Percentiles rank a stretch among this genome's conserved stretches.
These are phyloP conservation scores for Plectosphaerella plurivora DNA, from an alignment of 2,329 filamentous ascomycete genomes.

Conservation along the genomic window DNA sequence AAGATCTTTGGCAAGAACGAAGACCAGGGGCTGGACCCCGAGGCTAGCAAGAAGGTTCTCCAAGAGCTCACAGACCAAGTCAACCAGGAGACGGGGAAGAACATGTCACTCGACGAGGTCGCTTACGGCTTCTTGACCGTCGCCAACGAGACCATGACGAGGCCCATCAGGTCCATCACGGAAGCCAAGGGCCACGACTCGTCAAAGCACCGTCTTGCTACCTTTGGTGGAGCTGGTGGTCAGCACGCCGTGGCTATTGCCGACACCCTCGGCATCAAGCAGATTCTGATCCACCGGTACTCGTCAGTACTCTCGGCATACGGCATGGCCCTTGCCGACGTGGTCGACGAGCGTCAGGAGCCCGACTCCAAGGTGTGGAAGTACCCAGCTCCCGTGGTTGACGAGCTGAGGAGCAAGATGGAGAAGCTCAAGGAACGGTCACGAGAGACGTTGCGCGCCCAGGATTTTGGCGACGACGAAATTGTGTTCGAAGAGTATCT, in stretches of 20 bases:
- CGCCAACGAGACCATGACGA: conserved; percentile 86
- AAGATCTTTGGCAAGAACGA: conserved; percentile 93
- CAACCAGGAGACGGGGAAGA: conserved; percentile 65
- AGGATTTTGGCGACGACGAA: conserved; percentile 72
- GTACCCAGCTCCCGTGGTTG: conserved; percentile 51
- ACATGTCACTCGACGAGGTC: conserved; percentile 76
- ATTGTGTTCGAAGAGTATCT: conserved; percentile 89
- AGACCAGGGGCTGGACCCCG: conserved; percentile 70
- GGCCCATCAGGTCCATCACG: conserved; percentile 84
- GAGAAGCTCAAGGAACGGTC: conserved; percentile 75
- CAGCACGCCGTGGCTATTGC: conserved; percentile 92
- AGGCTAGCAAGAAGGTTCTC: conserved; percentile 72
- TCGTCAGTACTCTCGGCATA: conserved; percentile 88
- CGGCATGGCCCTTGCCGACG: conserved; percentile 88
- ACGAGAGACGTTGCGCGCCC: conserved; percentile 59
- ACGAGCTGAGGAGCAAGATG: conserved; percentile 69
- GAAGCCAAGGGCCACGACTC: conserved; percentile 92
- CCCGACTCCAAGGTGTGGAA: conserved; percentile 62
- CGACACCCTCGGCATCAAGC: conserved; percentile 74
- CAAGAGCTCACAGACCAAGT: conserved; percentile 72
- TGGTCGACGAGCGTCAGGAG: conserved; percentile 87
- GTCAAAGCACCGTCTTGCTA: conserved; percentile 82
- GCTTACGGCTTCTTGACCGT: conserved; percentile 87
- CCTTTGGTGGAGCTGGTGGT: conserved; percentile 87
- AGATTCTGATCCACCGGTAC: conserved; percentile 82